phyloP scores from a whole-genome alignment of 495 filamentous ascomycete genomes.

The Symbiotaphrina buchneri region DNA sequence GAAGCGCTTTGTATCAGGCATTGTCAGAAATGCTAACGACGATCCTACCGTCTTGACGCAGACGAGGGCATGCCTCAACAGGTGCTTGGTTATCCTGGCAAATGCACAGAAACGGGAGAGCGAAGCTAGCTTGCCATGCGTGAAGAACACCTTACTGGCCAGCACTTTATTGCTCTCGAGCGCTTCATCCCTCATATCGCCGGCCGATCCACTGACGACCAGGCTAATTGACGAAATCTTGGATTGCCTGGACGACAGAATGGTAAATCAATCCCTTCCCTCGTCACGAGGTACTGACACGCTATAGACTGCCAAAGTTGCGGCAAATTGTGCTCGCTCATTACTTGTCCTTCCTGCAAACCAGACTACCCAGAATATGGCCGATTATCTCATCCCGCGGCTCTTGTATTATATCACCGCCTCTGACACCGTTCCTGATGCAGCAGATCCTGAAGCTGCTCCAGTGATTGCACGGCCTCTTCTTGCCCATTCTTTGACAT shows the following conservation, averaged over 20 bases:
- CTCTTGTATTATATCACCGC: constrained; percentile 53
- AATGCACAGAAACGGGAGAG: constrained; percentile 67
- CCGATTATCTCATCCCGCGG: constrained; percentile 50
- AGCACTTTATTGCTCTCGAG: constrained; percentile 75
- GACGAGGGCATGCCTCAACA: constrained; percentile 50
- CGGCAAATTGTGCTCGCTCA: constrained; percentile 67
- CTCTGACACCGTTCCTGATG: no score
- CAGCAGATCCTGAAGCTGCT: constrained; percentile 50
- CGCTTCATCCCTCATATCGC: constrained; percentile 44
- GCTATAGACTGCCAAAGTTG: constrained; percentile 55
- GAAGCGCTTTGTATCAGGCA: constrained; percentile 64
- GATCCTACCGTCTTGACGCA: constrained; percentile 20
- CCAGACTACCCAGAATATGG: constrained; percentile 48
- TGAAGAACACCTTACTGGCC: constrained; percentile 79
- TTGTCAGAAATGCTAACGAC: constrained; percentile 24
- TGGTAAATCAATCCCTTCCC: constrained; percentile 18
- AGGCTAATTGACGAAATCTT: constrained; percentile 53
- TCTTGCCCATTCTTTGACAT: constrained; percentile 47
- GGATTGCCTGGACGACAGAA: constrained; percentile 61
- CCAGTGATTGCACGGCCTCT: no score
- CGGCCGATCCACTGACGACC: constrained; percentile 45
- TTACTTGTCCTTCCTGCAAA: constrained; percentile 40
- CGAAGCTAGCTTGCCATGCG: constrained; percentile 60
- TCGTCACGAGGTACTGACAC: constrained; percentile 2
- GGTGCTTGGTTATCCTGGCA: constrained; percentile 59